A percentile compares a stretch with the other conserved stretches of the same genome.
These are phyloP conservation scores for Lasiodiplodia theobromae DNA, from an alignment of 2,329 filamentous ascomycete genomes.

Conservation along the genomic window DNA sequence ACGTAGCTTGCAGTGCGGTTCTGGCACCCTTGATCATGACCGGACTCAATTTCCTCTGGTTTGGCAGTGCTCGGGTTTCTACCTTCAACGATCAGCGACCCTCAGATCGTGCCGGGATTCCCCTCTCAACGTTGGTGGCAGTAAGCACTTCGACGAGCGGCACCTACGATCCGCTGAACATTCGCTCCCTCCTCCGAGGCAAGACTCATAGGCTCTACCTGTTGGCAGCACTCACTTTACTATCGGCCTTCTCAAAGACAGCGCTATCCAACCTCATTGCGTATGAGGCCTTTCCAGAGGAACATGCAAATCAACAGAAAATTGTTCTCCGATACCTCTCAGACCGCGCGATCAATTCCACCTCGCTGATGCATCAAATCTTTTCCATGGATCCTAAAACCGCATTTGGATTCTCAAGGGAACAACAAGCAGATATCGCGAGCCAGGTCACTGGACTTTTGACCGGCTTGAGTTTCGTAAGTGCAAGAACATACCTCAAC, in stretches of 20 bases:
- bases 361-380: background rate
- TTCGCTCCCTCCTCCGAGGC: slow-evolving; percentile 24
- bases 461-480: background rate
- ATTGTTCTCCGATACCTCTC: background rate
- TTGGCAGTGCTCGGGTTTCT: slow-evolving; percentile 32
- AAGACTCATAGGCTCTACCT: slow-evolving; percentile 20
- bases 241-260: slow-evolving; percentile 29
- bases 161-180: slow-evolving; percentile 27
- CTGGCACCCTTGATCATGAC: slow-evolving; percentile 32
- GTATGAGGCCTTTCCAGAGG: slow-evolving; percentile 28
- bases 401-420: background rate
- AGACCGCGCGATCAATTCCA: background rate
- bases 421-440: background rate
- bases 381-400: background rate
- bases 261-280: slow-evolving; percentile 31
- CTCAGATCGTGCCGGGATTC: too few relatives aligned
- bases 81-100: slow-evolving; percentile 31
- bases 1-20: slow-evolving; percentile 33
- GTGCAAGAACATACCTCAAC: background rate
- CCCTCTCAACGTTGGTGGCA: slow-evolving; percentile 11
- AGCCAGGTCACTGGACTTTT: background rate
- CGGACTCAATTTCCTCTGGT: slow-evolving; percentile 32
- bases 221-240: slow-evolving; percentile 17
- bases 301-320: background rate
- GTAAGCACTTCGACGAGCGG: slow-evolving; percentile 30